Evolutionary conservation across 2,329 filamentous ascomycete genomes (phyloP), one percentile per base, ranked within the genome.

Genomic region (Colletotrichum sojae): DNA sequence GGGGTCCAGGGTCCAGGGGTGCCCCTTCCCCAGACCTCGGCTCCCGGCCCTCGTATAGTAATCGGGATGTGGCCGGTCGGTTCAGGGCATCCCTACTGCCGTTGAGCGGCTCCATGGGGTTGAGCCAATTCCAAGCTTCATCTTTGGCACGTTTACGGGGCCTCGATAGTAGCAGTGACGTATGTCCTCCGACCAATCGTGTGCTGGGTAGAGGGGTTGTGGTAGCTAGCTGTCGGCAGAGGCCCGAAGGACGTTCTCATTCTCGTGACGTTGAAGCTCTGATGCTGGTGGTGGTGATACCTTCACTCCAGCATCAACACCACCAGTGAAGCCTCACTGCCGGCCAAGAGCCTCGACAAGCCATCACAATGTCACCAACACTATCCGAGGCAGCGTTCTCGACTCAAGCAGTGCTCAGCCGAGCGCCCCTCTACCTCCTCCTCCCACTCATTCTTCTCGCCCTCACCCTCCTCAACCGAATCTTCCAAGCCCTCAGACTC

Each of bases 61-160:
- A 36, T 36, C 48, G 59, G 59, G 39, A 62, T 45, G 40, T 39
- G 40, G 27, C 27, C 18, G 40, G 22, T 20, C 45, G 5, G 6
- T 36, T 36, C n/a, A 9, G 40, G 54, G 27, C 27, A 6, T 22
- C 20, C 20, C 31, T 46, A 0, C 40, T 22, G 31, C 20, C 20
- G 9, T 49, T 27, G 15, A n/a, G 31, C 18, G 18, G 22, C 39
- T 15, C 15, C 13, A 39, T 22, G 52, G 31, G 39, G n/a, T 54
- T 51, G 22, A 40, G 20, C 59, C 65, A 63, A 67, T 63, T 53
- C 65, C 53, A 58, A 63, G 45, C 46, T 18, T 16, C 13, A 13
- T 48, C 25, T 13, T 9, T 1, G 27, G 59, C 65, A 67, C 59
- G 59, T 63, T 67, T 40, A 45, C 18, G 12, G 9, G 39, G 45